phyloP scores from a whole-genome alignment of 2,329 filamentous ascomycete species.

The Pseudocercospora fuligena region DNA sequence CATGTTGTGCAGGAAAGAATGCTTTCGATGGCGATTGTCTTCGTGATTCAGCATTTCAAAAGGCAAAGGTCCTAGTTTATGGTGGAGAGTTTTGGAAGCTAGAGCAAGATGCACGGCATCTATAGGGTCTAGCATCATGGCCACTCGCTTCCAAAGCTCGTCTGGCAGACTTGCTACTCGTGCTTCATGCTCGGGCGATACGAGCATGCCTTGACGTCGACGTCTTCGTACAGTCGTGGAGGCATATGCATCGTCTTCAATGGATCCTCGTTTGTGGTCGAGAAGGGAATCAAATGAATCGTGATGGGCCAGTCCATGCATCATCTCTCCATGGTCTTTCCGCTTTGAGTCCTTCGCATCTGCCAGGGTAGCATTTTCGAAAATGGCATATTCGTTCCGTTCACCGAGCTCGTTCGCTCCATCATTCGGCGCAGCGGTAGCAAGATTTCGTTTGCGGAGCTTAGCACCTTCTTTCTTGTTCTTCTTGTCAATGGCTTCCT shows the following conservation, averaged over 20 bases:
- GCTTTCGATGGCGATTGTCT: slow-evolving; percentile 52
- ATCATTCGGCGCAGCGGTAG: slow-evolving; percentile 14
- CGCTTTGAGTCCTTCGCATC: slow-evolving; percentile 22
- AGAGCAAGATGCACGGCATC: slow-evolving; percentile 57
- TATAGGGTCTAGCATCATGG: slow-evolving; percentile 48
- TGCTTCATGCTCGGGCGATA: slow-evolving; percentile 42
- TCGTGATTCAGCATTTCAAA: slow-evolving; percentile 48
- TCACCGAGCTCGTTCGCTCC: slow-evolving; percentile 42
- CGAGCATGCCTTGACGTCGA: slow-evolving; percentile 18
- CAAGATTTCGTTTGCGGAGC: slow-evolving; percentile 27
- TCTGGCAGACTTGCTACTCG: slow-evolving; percentile 53
- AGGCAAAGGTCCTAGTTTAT: slow-evolving; percentile 48
- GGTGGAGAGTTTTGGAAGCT: slow-evolving; percentile 53
- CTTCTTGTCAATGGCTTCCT: slow-evolving; percentile 35
- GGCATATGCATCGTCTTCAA: slow-evolving; percentile 12
- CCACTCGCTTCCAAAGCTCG: slow-evolving; percentile 53
- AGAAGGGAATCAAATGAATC: slow-evolving; percentile 43
- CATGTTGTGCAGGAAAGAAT: slow-evolving; percentile 57
- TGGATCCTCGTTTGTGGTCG: slow-evolving; percentile 24
- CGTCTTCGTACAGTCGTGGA: slow-evolving; percentile 11
- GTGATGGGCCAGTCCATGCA: slow-evolving; percentile 44
- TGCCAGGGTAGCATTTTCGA: slow-evolving; percentile 33
- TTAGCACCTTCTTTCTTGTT: slow-evolving; percentile 32
- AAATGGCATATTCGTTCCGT: slow-evolving; percentile 37
- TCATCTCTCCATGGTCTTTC: slow-evolving; percentile 44